Percentiles rank a stretch among this genome's conserved stretches.
Conservation (phyloP, 2,329 filamentous ascomycete genomes). For the Penicillium sp. region DNA sequence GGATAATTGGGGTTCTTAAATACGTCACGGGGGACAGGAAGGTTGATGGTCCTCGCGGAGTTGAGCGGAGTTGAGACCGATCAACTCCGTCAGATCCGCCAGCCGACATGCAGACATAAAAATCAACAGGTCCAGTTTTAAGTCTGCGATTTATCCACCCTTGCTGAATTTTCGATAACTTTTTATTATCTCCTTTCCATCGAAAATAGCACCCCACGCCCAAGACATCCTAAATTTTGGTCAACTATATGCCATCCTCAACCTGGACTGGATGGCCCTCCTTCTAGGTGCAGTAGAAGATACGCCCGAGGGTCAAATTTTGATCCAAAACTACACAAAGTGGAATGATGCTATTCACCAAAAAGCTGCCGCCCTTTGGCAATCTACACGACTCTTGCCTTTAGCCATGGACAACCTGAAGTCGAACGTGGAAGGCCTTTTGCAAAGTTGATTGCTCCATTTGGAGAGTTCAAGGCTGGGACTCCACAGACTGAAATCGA, state of each 20-base stretch:
- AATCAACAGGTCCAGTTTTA: neutral
- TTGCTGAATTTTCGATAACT: neutral
- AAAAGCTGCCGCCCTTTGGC: constrained; percentile 38
- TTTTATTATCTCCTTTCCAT: neutral
- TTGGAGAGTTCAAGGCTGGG: constrained; percentile 30
- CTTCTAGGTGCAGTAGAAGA: constrained; percentile 40
- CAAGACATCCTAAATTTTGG: neutral
- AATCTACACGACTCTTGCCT: constrained; percentile 47
- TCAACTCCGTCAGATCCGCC: neutral
- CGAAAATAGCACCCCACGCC: neutral
- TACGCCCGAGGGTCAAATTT: constrained; percentile 36
- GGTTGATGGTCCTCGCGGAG: neutral
- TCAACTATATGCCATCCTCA: constrained; percentile 26
- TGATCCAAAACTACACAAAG: constrained; percentile 37
- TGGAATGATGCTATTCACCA: constrained; percentile 49
- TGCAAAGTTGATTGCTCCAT: constrained; percentile 31
- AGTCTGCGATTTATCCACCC: neutral
- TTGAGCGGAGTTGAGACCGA: constrained; percentile 5
- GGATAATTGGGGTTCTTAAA: neutral
- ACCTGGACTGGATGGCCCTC: constrained; percentile 42
- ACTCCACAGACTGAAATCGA: constrained; percentile 39
- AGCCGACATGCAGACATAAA: neutral
- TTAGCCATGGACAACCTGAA: constrained; percentile 41
- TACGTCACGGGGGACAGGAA: neutral
- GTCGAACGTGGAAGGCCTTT: constrained; percentile 42